Evolutionary conservation across 306 rosid genomes (phyloP).

Genomic region (Quercus alba): DNA sequence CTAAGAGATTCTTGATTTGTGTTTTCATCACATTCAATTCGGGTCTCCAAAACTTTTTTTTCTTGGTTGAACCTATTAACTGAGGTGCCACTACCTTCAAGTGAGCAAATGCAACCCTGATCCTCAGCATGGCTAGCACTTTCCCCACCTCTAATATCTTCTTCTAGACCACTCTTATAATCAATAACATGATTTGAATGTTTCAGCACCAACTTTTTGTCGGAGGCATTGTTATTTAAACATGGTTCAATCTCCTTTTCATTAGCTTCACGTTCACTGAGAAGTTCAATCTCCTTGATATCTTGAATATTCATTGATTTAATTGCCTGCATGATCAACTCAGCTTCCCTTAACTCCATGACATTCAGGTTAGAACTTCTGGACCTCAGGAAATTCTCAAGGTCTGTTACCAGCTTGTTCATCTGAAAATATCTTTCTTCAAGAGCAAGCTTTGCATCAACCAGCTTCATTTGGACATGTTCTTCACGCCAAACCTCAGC

Average conservation of each 20-base stretch:
- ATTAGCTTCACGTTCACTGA: conserved; percentile 11
- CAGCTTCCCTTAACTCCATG: conserved; percentile 33
- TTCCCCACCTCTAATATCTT: not conserved
- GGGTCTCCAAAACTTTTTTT: conserved; percentile 1
- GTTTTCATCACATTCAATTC: conserved; percentile 1
- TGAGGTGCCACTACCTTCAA: conserved; percentile 1
- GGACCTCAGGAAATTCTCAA: conserved; percentile 40
- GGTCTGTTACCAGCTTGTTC: conserved; percentile 38
- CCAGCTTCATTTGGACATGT: conserved; percentile 62
- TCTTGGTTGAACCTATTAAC: conserved; percentile 5
- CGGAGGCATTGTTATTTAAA: conserved; percentile 5
- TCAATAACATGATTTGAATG: conserved; percentile 4
- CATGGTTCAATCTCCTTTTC: conserved; percentile 22
- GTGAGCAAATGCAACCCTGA: conserved; percentile 12
- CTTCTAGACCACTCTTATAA: not conserved
- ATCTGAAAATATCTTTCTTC: conserved; percentile 50
- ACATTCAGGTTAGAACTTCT: conserved; percentile 31
- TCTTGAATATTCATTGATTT: conserved; percentile 32
- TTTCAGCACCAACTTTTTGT: not conserved
- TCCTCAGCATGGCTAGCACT: conserved; percentile 1
- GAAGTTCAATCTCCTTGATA: conserved; percentile 31
- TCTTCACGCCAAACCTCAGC: conserved; percentile 72
- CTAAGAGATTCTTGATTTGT: conserved; percentile 3
- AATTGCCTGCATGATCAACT: conserved; percentile 34
- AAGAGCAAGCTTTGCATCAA: conserved; percentile 54